phyloP scores from a whole-genome alignment of 495 filamentous ascomycete species.

The Trypethelium eluteriae region DNA sequence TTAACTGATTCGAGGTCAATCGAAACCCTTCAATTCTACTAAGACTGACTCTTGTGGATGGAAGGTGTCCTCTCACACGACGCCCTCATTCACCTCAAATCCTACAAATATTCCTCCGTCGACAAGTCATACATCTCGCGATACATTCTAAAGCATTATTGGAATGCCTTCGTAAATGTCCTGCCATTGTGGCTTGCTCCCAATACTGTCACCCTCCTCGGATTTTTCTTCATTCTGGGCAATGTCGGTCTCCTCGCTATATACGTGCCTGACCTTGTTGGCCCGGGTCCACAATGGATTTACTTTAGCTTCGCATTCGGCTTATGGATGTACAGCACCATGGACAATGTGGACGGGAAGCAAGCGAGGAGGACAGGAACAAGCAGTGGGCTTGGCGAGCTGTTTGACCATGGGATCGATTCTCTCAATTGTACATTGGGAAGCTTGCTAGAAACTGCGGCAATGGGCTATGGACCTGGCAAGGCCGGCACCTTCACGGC shows the following conservation, averaged over 20 bases:
- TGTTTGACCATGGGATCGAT: slow-evolving; percentile 98
- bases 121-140: slow-evolving; percentile 93
- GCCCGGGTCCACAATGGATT: slow-evolving; percentile 58
- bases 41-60: slow-evolving; percentile 6
- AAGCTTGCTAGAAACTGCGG: slow-evolving; percentile 78
- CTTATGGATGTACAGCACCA: slow-evolving; percentile 71
- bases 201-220: slow-evolving; percentile 93
- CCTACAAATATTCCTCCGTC: slow-evolving; percentile 93
- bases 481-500: slow-evolving; percentile 84
- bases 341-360: slow-evolving; percentile 98
- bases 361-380: slow-evolving; percentile 92
- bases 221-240: slow-evolving; percentile 85
- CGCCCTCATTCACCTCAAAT: slow-evolving; percentile 72
- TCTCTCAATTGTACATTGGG: slow-evolving; percentile 93
- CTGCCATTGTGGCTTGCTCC: slow-evolving; percentile 93
- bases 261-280: slow-evolving; percentile 83
- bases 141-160: slow-evolving; percentile 92
- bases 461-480: slow-evolving; percentile 79
- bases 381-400: slow-evolving; percentile 86
- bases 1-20: neutral
- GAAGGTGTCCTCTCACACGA: slow-evolving; percentile 62
- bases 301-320: slow-evolving; percentile 25
- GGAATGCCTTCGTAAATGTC: slow-evolving; percentile 92
- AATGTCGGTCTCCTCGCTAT: slow-evolving; percentile 76
- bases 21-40: neutral